Base-by-base conservation (phyloP, 83 land plant genomes). In the Isoetes engelmannii region DNA sequence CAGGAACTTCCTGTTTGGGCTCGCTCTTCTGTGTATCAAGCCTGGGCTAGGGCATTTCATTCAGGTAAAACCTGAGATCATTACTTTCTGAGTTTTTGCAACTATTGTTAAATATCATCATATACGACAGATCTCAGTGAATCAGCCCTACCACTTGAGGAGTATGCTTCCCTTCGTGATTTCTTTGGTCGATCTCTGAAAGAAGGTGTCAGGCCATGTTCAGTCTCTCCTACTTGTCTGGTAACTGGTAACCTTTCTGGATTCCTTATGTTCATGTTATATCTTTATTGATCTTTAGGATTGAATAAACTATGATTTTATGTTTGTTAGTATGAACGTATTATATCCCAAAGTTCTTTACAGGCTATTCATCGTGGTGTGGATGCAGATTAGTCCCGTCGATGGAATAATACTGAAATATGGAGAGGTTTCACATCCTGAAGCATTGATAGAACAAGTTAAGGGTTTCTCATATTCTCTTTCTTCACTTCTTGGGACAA, bases 31-130 rank as follows among this genome's bases (percentile, higher is more conserved):
- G 73, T 89, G 4, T 89, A 91, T 73, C 81, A 68, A 71, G 87
- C 86, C 48, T 95, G 94, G 94, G 91, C 94, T 67, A 84, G 94
- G 61, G 99, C 99, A 59, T 95, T 95, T 67, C 90, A 95, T 62
- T 78, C 99, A 74, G 86, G 97, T 92, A 85, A 19, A 9, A 12
- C 63, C 2, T 51, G 12, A 15, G 54, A 15, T 51, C 54, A 12
- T 10, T 51, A 15, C 12, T n/a, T 51, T 51, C 12, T 12, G 2
- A 51, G 54, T 51, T 51, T 12, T 51, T 10, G 15, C 54, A 12
- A 51, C 15, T 51, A 51, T n/a, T 3, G 3, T 12, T n/a, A 12
- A 51, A 15, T 51, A 51, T 51, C 54, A 51, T 12, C 15, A 37
- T 7, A 18, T 64, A 47, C 9, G 75, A 3, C 77, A 92, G 97